These are phyloP conservation scores for Botryotinia globosa DNA, from an alignment of 2,329 filamentous ascomycete species.

Conservation along the genomic window DNA sequence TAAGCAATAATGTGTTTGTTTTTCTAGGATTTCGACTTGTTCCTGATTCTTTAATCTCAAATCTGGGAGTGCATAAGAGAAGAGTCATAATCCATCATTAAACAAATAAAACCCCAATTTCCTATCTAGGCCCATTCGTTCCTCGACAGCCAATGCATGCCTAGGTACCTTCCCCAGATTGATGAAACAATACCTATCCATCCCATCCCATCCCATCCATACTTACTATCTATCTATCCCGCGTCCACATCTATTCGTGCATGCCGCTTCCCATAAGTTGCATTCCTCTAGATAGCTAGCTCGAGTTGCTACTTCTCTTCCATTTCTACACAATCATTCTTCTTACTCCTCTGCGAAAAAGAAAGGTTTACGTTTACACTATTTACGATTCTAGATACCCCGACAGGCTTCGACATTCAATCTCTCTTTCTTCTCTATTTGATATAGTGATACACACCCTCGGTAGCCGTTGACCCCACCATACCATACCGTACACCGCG, in stretches of 20 bases:
- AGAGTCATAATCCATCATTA: background rate
- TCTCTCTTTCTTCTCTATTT: conserved; percentile 18
- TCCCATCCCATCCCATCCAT: no score
- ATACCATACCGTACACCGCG: conserved; percentile 21
- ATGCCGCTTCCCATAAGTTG: conserved; percentile 17
- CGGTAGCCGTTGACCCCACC: conserved; percentile 20
- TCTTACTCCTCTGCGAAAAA: background rate
- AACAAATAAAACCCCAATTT: background rate
- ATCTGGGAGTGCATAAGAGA: background rate
- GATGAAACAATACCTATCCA: conserved; percentile 30
- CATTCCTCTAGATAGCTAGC: conserved; percentile 15
- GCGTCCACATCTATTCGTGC: background rate
- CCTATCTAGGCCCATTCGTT: background rate
- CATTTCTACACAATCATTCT: background rate
- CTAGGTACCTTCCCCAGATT: conserved; percentile 33
- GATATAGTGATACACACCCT: conserved; percentile 19
- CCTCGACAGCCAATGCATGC: conserved; percentile 28
- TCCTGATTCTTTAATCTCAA: background rate
- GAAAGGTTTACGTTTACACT: background rate
- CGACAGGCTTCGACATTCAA: conserved; percentile 11
- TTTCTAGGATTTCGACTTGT: background rate
- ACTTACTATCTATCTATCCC: background rate
- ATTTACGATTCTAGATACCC: conserved; percentile 1
- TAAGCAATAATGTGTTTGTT: conserved; percentile 3
- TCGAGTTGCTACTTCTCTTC: background rate